Conservation (phyloP, 1,284 basidiomycete genomes). For the Boletus sp. region DNA sequence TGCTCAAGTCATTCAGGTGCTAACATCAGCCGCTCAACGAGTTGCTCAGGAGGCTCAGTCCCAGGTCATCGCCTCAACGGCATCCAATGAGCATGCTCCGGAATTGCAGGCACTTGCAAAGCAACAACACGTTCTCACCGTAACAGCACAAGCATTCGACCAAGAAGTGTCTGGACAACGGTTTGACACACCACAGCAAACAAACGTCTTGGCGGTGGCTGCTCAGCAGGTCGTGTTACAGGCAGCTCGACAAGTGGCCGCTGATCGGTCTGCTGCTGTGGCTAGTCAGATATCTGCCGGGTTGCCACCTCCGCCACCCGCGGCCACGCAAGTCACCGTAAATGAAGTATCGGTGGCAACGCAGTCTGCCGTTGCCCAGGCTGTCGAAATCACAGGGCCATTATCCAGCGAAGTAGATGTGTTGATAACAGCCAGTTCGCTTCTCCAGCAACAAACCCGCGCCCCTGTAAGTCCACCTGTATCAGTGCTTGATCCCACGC, state of each 20-base stretch:
- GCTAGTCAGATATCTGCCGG: constrained; percentile 39
- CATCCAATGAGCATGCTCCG: constrained; percentile 42
- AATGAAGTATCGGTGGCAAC: constrained; percentile 74
- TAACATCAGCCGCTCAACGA: constrained; percentile 69
- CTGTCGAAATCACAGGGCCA: constrained; percentile 39
- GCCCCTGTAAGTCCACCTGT: constrained; percentile 29
- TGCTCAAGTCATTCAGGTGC: constrained; percentile 67
- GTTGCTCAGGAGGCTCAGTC: constrained; percentile 70
- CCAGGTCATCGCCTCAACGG: constrained; percentile 52
- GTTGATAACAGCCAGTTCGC: constrained; percentile 34
- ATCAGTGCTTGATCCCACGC: constrained; percentile 29
- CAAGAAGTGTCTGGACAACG: constrained; percentile 55
- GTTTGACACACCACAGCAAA: constrained; percentile 42
- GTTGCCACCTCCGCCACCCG: constrained; percentile 34
- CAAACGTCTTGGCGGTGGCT: constrained; percentile 57
- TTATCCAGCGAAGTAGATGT: constrained; percentile 36
- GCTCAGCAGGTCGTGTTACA: constrained; percentile 76
- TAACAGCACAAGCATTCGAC: constrained; percentile 73
- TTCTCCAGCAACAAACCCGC: constrained; percentile 34
- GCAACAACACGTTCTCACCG: constrained; percentile 74
- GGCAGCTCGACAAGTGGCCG: constrained; percentile 66
- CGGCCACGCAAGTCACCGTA: constrained; percentile 63
- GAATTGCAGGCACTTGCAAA: constrained; percentile 67
- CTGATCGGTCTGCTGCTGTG: constrained; percentile 47
- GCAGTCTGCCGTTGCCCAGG: constrained; percentile 46